phyloP scores from a whole-genome alignment of 306 rosid genomes.

The Vachellia pachyceras region DNA sequence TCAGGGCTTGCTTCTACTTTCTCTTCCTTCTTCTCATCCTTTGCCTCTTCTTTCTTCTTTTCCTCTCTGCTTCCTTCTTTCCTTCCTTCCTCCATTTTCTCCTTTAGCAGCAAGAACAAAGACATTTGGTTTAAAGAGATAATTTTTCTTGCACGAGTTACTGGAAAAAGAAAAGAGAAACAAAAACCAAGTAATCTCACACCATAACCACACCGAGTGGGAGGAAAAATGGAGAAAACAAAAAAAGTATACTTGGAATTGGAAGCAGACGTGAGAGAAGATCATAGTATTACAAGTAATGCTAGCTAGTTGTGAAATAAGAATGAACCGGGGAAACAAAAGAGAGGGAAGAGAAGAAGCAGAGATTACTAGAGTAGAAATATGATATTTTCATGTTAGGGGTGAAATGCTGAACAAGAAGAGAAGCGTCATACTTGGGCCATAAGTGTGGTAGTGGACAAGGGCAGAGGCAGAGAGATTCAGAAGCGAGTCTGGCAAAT shows the following conservation, averaged over 20 bases:
- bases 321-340: constrained; percentile 6
- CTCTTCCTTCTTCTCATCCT: constrained; percentile 54
- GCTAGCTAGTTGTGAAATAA: background rate
- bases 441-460: constrained; percentile 48
- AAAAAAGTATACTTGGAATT: background rate
- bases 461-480: constrained; percentile 34
- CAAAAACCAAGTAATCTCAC: background rate
- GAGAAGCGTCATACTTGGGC: constrained; percentile 68
- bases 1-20: constrained; percentile 41
- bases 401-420: background rate
- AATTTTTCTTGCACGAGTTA: background rate
- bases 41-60: constrained; percentile 40
- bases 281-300: background rate
- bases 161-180: background rate
- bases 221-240: background rate
- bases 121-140: background rate
- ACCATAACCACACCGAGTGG: background rate
- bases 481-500: constrained; percentile 34
- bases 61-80: constrained; percentile 15
- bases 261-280: constrained; percentile 19
- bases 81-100: constrained; percentile 32
- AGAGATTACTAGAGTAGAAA: background rate
- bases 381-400: background rate
- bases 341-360: background rate
- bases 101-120: constrained; percentile 42